Base-by-base conservation (phyloP, 2,329 filamentous ascomycete genomes). In the Hymenoscyphus albidus region DNA sequence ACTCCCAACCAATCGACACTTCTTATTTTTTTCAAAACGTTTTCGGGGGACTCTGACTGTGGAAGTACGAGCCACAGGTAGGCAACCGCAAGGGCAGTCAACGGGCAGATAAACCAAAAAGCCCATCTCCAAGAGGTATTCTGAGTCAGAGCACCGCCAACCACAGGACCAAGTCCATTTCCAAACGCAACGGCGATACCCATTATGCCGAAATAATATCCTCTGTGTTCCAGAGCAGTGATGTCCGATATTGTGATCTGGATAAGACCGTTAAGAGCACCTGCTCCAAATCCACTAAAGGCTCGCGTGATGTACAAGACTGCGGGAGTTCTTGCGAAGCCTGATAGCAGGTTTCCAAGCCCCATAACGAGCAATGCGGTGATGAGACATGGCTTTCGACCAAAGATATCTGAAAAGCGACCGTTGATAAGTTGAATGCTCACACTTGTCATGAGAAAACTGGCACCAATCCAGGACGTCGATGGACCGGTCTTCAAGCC, bases 131-230 rank as follows among this genome's bases (percentile, higher is more conserved):
- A 70, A 2, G 76, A 72, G 0, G 77, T 76, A 0, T 73, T 71
- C 40, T 75, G 59, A 1, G 70, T 73, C 22, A 76, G 69, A 7
- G 70, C 65, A 44, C 75, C 75, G 9, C 74, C 75, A 31, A 76
- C 55, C 1, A 76, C 48, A 7, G 75, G 74, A 61, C 74, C 64
- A 56, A 67, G 62, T 2, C 67, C 67, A 58, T 68, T 71, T 0
- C 74, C 74, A 13, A 74, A 58, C 0, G 69, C 72, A 2, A 72
- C 65, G 6, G 64, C 66, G 16, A 64, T 58, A 13, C 72, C 70
- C 1, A 74, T 58, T 32, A 74, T 70, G 0, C 77, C 77, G 64
- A 78, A 74, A 56, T 77, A 77, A 58, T 78, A 76, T 5, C 65
- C 65, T 51, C 65, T 18, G 9, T 67, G 59, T 31, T 60, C 39